These are phyloP conservation scores for Fremontodendron californicum DNA, from an alignment of 345 rosid species.

Conservation along the genomic window DNA sequence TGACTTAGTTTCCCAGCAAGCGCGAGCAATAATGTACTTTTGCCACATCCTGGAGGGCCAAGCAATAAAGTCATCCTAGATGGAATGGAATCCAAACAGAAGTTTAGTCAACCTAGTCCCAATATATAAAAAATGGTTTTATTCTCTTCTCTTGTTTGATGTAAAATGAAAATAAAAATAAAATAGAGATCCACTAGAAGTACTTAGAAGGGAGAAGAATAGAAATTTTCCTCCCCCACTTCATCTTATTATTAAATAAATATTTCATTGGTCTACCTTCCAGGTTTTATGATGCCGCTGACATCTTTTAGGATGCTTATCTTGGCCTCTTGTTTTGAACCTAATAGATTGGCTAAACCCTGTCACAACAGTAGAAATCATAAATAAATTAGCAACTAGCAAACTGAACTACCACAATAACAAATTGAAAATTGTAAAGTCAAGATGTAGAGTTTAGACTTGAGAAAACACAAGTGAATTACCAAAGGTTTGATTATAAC, in stretches of 20 bases:
- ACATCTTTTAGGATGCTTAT: conserved; percentile 50
- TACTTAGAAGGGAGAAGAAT: not conserved
- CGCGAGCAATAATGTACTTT: conserved; percentile 52
- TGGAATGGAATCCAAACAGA: not conserved
- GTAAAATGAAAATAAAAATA: too few relatives aligned
- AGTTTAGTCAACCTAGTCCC: not conserved
- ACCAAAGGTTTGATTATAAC: not conserved
- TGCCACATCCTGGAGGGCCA: conserved; percentile 87
- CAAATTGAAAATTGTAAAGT: not conserved
- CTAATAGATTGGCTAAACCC: not conserved
- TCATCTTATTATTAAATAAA: not conserved
- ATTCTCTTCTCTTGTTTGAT: not conserved
- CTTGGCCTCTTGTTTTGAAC: conserved; percentile 33
- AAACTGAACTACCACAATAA: not conserved
- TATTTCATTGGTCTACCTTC: conserved; percentile 28
- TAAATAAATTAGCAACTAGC: not conserved
- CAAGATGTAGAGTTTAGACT: not conserved
- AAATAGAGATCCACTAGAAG: not conserved
- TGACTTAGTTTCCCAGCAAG: conserved; percentile 58
- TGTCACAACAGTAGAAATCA: not conserved
- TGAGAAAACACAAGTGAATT: not conserved
- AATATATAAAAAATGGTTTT: not conserved
- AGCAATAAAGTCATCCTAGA: conserved; percentile 62
- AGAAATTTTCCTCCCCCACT: not conserved
- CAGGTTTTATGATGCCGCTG: conserved; percentile 59